Percentiles rank a stretch among this genome's conserved stretches.
Conservation (phyloP, 2,329 filamentous ascomycete genomes). For the Didymella sp. region DNA sequence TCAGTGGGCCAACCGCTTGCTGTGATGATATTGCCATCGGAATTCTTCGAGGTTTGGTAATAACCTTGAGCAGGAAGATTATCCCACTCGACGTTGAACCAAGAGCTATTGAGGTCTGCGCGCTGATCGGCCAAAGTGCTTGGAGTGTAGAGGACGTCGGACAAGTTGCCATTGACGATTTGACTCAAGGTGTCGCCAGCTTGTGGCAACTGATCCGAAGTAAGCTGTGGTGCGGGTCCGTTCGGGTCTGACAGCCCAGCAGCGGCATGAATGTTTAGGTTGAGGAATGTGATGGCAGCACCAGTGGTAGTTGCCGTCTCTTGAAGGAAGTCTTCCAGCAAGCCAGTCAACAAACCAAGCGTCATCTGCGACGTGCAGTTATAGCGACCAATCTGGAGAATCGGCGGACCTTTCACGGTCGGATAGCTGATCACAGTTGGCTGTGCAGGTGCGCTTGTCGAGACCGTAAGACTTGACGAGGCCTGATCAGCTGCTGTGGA, state of each 20-base stretch:
- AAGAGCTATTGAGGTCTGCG: constrained; percentile 63
- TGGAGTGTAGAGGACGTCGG: constrained; percentile 63
- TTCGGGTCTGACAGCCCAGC: constrained; percentile 46
- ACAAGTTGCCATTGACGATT: constrained; percentile 57
- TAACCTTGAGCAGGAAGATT: constrained; percentile 61
- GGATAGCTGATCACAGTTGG: constrained; percentile 29
- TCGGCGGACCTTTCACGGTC: constrained; percentile 32
- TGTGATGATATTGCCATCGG: constrained; percentile 54
- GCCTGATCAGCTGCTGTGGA: neutral
- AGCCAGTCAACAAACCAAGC: constrained; percentile 56
- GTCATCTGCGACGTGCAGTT: constrained; percentile 62
- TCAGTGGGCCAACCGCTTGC: constrained; percentile 70
- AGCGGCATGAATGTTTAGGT: constrained; percentile 67
- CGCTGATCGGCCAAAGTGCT: constrained; percentile 59
- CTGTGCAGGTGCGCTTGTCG: constrained; percentile 18
- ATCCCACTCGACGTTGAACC: constrained; percentile 56
- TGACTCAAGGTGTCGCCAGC: constrained; percentile 55
- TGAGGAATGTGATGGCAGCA: constrained; percentile 61
- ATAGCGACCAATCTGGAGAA: constrained; percentile 60
- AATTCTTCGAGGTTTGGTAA: constrained; percentile 53
- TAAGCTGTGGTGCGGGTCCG: constrained; percentile 51
- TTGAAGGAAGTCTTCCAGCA: constrained; percentile 62
- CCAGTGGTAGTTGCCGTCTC: constrained; percentile 62
- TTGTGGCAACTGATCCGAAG: constrained; percentile 55
- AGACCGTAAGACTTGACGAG: neutral